Conservation (phyloP, 2,329 filamentous ascomycete species). For the Colletotrichum gloeosporioides region DNA sequence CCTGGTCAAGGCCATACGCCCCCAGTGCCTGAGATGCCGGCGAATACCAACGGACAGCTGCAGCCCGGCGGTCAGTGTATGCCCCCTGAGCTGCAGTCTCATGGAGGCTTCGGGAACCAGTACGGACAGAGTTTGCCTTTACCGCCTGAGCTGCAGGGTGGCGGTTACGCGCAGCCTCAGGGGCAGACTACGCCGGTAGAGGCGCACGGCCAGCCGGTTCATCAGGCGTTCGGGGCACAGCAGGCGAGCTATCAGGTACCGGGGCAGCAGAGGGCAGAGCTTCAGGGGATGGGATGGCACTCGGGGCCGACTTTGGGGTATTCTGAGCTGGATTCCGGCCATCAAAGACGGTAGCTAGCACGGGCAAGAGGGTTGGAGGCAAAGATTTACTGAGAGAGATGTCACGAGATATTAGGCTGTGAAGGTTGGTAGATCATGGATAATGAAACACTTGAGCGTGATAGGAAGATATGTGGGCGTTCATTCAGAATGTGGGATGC, state of each 20-base stretch:
- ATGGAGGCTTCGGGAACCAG: conserved; percentile 16
- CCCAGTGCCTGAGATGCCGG: conserved; percentile 24
- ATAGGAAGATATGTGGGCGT: not conserved
- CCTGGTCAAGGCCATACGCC: conserved; percentile 24
- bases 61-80: conserved; percentile 19
- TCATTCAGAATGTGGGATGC: not conserved
- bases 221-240: not conserved
- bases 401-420: not conserved
- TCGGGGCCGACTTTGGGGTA: conserved; percentile 39
- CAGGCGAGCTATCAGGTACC: conserved; percentile 20
- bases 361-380: fast-evolving
- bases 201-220: conserved; percentile 3
- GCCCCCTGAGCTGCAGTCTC: conserved; percentile 27
- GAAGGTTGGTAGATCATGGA: not conserved
- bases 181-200: not conserved
- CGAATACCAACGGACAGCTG: conserved; percentile 24
- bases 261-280: conserved; percentile 11
- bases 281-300: conserved; percentile 34
- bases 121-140: conserved; percentile 6
- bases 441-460: fast-evolving
- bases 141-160: conserved; percentile 21
- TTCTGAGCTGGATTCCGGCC: conserved; percentile 24
- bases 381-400: fast-evolving
- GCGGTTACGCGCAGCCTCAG: not conserved
- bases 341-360: not conserved